Percentiles rank a stretch among this genome's conserved stretches.
Evolutionary conservation across 768 basidiomycete genomes (phyloP).

Genomic region (Phaeolepiota aurea): DNA sequence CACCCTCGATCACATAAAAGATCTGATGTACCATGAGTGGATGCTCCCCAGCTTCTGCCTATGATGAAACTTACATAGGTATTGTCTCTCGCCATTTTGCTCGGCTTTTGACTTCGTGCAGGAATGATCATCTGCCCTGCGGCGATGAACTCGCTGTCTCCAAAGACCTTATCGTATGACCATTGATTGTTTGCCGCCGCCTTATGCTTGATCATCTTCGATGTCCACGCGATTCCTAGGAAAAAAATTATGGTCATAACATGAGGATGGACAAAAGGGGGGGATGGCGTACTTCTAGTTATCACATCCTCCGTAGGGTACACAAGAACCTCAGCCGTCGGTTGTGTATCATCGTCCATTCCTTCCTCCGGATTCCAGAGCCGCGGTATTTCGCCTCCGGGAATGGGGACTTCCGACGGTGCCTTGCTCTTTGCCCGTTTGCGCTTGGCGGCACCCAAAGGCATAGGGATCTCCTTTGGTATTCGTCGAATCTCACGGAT

Average conservation of each 20-base stretch:
- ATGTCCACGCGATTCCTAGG: conserved; percentile 74
- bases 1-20: conserved; percentile 76
- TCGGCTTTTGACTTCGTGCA: conserved; percentile 71
- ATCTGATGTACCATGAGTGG: conserved; percentile 18
- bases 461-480: conserved; percentile 28
- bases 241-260: conserved; percentile 2
- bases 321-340: conserved; percentile 60
- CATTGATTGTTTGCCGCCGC: conserved; percentile 59
- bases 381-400: no score
- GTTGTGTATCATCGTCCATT: conserved; percentile 77
- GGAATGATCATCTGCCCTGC: conserved; percentile 84
- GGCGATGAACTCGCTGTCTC: conserved; percentile 86
- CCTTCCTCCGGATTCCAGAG: conserved; percentile 55
- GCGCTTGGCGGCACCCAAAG: conserved; percentile 18
- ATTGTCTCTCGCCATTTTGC: conserved; percentile 88
- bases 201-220: conserved; percentile 55
- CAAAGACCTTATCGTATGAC: conserved; percentile 87
- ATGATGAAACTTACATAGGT: conserved; percentile 31
- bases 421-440: conserved; percentile 41
- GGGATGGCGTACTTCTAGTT: conserved; percentile 63
- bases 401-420: conserved; percentile 26
- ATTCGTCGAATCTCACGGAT: conserved; percentile 64
- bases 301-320: conserved; percentile 55
- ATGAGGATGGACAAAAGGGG: conserved; percentile 2
- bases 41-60: neutral